Conservation (phyloP, 257 asterid genomes). For the Gentiana macrophylla region DNA sequence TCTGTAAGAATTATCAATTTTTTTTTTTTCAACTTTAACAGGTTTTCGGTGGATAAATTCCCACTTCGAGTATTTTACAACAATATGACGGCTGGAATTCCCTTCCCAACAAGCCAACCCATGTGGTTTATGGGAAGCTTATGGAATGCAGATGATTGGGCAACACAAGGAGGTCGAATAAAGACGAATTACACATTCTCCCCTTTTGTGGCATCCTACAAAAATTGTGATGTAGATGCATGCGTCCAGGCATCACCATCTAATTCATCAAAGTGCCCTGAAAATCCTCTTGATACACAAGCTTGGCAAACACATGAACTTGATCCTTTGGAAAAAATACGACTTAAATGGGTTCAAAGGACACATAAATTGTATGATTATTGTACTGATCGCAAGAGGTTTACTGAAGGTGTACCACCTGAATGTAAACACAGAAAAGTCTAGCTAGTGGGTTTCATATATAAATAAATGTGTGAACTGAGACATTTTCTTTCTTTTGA, state of each 20-base stretch:
- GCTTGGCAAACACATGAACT: constrained; percentile 29
- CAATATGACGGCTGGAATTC: constrained; percentile 21
- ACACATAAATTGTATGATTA: constrained; percentile 36
- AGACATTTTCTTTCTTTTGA: too few relatives aligned
- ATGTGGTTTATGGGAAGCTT: constrained; percentile 48
- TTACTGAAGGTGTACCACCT: constrained; percentile 24
- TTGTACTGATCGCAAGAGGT: constrained; percentile 35
- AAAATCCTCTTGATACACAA: constrained; percentile 7
- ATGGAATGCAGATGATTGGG: constrained; percentile 57
- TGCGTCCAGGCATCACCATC: constrained; percentile 4
- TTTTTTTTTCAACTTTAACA: constrained; percentile 3
- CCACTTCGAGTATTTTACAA: constrained; percentile 44
- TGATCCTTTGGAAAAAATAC: constrained; percentile 26
- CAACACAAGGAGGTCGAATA: constrained; percentile 43
- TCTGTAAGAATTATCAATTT: too few relatives aligned
- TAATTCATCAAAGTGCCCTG: constrained; percentile 10
- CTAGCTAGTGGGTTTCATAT: too few relatives aligned
- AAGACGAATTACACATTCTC: constrained; percentile 45
- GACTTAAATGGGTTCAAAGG: constrained; percentile 41
- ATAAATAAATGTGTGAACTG: too few relatives aligned
- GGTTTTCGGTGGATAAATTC: constrained; percentile 41
- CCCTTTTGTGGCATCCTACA: constrained; percentile 37
- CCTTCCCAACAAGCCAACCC: constrained; percentile 32
- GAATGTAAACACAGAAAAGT: constrained; percentile 25
- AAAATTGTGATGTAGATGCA: constrained; percentile 28